Evolutionary conservation across 139 green algal species (phyloP), one percentile per base, ranked within the genome.

Genomic region (Chloropicon primus): DNA sequence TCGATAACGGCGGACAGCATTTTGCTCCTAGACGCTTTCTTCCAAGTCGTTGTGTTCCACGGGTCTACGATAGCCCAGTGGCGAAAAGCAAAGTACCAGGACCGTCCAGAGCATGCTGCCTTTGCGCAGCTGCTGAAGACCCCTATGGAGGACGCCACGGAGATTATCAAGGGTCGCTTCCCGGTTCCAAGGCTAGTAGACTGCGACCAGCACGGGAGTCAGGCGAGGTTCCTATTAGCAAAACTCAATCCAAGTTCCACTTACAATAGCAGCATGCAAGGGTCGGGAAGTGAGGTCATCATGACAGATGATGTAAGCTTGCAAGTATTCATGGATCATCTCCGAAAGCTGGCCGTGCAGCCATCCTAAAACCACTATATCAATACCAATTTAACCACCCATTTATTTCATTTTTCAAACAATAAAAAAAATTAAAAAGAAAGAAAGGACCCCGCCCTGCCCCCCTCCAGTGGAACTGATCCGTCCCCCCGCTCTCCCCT

Each of bases 1-100:
- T 95, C 91, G 79, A 97, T 99, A 71, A 80, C 87, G 28, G 88
- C 94, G 1, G 93, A 97, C 78, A 85, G 91, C 71, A 94, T 99
- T 77, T 91, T 99, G 72, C 79, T 99, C 81, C 86, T 99, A 73
- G 96, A 99, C 81, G 85, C 94, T 21, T 99, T 92, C 87, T 99
- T 99, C 84, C 93, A 96, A 73, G 85, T 97, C 17, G 92, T 97
- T 3, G 85, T 97, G 10, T 98, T 96, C 87, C 93, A 97, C 74
- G 94, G 94, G 26, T 80, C 81, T 71, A 98, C 92, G 1, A 85
- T 97, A 17, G 93, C 93, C 53, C 85, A 92, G 83, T 98, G 94
- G 94, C 88, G 92, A 72, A 97, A 96, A 73, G 90, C 88, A 25
- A 87, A 88, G 26, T 98, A 97, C 87, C 88, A 96, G 82, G 41